A percentile compares a stretch with the other conserved stretches of the same genome.
Conservation (phyloP, 1,284 basidiomycete genomes). For the Gymnopus androsaceus region DNA sequence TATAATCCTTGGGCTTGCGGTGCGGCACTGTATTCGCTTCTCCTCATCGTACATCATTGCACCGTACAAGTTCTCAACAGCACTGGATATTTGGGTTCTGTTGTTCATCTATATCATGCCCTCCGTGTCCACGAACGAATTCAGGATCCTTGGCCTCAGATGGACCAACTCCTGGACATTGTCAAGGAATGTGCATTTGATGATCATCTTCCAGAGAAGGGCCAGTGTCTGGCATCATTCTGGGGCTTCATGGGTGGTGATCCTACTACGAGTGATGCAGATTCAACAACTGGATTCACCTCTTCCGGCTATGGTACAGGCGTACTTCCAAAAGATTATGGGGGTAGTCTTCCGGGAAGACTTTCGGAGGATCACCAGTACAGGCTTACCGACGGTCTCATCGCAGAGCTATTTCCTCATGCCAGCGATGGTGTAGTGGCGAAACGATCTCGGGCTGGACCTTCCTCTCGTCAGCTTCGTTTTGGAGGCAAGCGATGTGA, state of each 20-base stretch:
- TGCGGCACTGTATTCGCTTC: background rate
- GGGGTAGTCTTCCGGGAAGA: too few species aligned
- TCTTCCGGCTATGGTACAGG: background rate
- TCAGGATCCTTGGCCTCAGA: background rate
- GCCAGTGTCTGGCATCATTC: too few species aligned
- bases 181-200: background rate
- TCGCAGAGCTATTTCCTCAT: background rate
- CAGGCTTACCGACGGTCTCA: background rate
- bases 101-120: background rate
- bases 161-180: background rate
- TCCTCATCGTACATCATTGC: background rate
- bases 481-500: conserved; percentile 3
- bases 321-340: background rate
- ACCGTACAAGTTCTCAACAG: background rate
- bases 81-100: background rate
- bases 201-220: background rate
- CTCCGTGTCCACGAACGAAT: background rate
- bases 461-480: background rate
- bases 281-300: background rate
- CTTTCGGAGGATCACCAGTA: too few species aligned
- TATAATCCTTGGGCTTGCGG: background rate
- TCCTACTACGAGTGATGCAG: background rate
- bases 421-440: background rate
- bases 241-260: background rate
- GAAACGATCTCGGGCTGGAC: background rate